phyloP scores from a whole-genome alignment of 164 flowering plant genomes.

The Vitis riparia region DNA sequence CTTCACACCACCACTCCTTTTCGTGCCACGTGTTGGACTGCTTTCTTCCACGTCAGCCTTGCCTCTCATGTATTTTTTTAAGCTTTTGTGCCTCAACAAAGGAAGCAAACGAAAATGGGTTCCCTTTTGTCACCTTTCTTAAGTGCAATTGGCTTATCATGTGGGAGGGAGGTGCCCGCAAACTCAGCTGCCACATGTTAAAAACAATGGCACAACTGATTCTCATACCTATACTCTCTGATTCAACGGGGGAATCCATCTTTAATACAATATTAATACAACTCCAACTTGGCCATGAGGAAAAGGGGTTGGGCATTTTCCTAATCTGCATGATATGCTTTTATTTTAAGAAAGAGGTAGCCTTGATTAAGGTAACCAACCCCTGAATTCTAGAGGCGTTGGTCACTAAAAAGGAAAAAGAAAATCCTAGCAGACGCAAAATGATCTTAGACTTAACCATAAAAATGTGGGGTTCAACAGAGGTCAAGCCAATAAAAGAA shows the following conservation, averaged over 20 bases:
- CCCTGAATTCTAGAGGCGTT: conserved; percentile 33
- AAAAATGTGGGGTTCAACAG: conserved; percentile 10
- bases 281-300: background rate
- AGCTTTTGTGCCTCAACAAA: too few relatives aligned
- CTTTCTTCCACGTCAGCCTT: too few relatives aligned
- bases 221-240: background rate
- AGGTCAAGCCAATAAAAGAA: conserved; percentile 20
- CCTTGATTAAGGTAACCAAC: conserved; percentile 22
- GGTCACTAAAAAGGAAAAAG: conserved; percentile 9
- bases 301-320: conserved; percentile 4
- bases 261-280: background rate
- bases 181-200: conserved; percentile 4
- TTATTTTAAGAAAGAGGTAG: conserved; percentile 13
- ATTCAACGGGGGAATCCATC: conserved; percentile 8
- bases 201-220: background rate
- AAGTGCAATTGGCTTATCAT: background rate
- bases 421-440: conserved; percentile 24
- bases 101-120: background rate
- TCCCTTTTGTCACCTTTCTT: background rate
- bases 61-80: too few relatives aligned
- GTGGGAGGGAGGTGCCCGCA: conserved; percentile 1
- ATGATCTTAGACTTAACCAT: background rate
- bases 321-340: conserved; percentile 27
- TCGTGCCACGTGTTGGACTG: too few relatives aligned
- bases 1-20: too few relatives aligned